Evolutionary conservation across 495 filamentous ascomycete genomes (phyloP).

Genomic region (Friedmanniomyces endolithicus): DNA sequence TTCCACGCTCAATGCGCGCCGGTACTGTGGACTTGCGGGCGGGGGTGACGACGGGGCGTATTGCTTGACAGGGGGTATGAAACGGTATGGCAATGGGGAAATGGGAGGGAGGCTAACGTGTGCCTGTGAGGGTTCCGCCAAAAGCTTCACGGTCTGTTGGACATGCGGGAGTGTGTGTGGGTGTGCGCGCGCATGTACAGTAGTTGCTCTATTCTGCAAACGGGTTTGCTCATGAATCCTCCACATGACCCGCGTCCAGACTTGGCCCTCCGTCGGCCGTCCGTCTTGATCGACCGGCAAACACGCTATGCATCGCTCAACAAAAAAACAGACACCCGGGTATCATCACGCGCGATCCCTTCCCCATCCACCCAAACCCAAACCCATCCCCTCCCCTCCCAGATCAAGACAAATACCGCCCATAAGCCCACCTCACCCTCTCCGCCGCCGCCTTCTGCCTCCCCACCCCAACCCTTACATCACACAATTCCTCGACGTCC

Average conservation of each 20-base stretch:
- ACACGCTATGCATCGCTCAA: conserved; percentile 7
- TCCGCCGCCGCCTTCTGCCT: conserved; percentile 64
- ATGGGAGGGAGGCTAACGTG: neutral
- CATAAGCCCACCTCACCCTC: conserved; percentile 79
- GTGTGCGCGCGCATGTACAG: neutral
- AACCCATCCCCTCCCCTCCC: too few relatives aligned
- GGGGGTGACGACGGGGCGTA: neutral
- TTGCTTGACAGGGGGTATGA: neutral
- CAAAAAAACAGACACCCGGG: neutral
- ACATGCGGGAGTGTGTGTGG: too few relatives aligned
- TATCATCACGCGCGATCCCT: neutral
- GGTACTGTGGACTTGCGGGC: neutral
- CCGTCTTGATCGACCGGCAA: too few relatives aligned
- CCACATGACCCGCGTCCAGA: too few relatives aligned
- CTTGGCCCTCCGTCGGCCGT: too few relatives aligned
- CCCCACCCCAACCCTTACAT: conserved; percentile 58
- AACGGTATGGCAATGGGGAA: neutral
- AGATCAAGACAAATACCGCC: conserved; percentile 47
- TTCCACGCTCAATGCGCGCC: neutral
- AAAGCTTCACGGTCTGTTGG: neutral
- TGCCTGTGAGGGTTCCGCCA: neutral
- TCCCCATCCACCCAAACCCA: neutral
- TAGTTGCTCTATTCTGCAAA: too few relatives aligned
- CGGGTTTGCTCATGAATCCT: neutral
- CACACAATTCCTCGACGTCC: conserved; percentile 70